Evolutionary conservation across 108 stramenopile species (phyloP).

Genomic region (Skeletonema menzelii): DNA sequence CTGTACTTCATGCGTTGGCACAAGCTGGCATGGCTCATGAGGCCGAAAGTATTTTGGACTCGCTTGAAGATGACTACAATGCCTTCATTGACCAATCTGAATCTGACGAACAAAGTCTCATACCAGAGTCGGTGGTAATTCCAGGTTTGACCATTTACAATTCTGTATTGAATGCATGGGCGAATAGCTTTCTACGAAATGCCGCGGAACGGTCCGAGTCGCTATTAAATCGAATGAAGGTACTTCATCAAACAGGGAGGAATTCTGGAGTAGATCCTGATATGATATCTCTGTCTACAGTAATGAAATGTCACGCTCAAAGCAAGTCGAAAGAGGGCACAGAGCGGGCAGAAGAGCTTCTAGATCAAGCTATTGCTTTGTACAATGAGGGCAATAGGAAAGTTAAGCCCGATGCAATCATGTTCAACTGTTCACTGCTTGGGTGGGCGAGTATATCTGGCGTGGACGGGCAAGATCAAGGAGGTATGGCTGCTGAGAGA

Average conservation of each 20-base stretch:
- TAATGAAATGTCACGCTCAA: constrained; percentile 37
- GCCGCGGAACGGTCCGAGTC: constrained; percentile 38
- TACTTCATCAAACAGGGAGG: constrained; percentile 26
- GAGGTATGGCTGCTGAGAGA: constrained; percentile 29
- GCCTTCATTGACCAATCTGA: not conserved
- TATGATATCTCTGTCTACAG: constrained; percentile 42
- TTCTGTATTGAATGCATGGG: constrained; percentile 69
- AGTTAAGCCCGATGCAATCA: constrained; percentile 40
- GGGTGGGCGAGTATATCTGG: constrained; percentile 38
- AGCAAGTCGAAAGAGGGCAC: constrained; percentile 28
- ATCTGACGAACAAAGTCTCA: not conserved
- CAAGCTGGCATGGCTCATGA: constrained; percentile 42
- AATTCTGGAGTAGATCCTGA: constrained; percentile 43
- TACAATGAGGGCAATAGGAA: constrained; percentile 38
- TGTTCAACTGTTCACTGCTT: constrained; percentile 37
- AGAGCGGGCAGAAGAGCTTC: constrained; percentile 32
- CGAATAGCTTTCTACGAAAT: constrained; percentile 45
- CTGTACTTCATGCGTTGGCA: constrained; percentile 35
- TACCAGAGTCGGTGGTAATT: not conserved
- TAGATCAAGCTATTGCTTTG: constrained; percentile 27
- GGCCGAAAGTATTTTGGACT: constrained; percentile 37
- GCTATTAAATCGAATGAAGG: constrained; percentile 32
- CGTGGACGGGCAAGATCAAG: not conserved
- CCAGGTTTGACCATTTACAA: constrained; percentile 59
- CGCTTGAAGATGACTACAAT: constrained; percentile 27